Base-by-base conservation (phyloP, 2,329 filamentous ascomycete genomes). In the Curvularia verruculosa region DNA sequence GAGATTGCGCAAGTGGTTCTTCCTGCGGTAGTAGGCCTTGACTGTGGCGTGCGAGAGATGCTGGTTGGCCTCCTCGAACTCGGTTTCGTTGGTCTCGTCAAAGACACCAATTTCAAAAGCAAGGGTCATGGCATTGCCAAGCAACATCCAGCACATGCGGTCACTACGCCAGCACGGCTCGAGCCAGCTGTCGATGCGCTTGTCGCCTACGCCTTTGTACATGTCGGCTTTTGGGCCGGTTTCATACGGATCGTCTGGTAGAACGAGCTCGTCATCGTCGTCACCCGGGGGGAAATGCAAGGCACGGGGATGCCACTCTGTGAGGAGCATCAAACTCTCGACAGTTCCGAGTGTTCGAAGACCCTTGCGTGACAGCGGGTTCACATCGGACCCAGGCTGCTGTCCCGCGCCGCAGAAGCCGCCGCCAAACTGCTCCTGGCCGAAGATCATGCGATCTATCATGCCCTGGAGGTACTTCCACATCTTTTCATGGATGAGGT, bases 81-180 rank as follows among this genome's bases (percentile, higher is more conserved):
- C 83, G 53, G 88, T 76, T 67, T 93, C 90, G 56, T 90, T 91
- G 63, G 93, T 91, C 56, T 93, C 87, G 65, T 98, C 95, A 67
- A 98, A 99, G 2, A 99, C 92, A 10, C 95, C 95, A 29, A 99
- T 86, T 75, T 99, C 95, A 65, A 96, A 96, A 0, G 91, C 92
- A 36, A 98, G 81, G 1, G 92, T 90, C 81, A 94, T 90, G 13
- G 92, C 92, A 36, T 92, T 96, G 70, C 92, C 96, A 28, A 98
- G 83, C 13, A 98, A 81, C 92, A 97, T 97, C 94, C 94, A 97
- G 72, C 91, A 96, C 91, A 97, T 96, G 52, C 92, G 89, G 70
- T 97, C 94, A 58, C 80, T 82, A 67, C 94, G 85, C 92, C 94
- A 97, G 8, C 92, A 94, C 2, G 95, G 95, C 75, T 99, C 95